phyloP scores from a whole-genome alignment of 257 asterid genomes.

The Ajuga chamaepitys region DNA sequence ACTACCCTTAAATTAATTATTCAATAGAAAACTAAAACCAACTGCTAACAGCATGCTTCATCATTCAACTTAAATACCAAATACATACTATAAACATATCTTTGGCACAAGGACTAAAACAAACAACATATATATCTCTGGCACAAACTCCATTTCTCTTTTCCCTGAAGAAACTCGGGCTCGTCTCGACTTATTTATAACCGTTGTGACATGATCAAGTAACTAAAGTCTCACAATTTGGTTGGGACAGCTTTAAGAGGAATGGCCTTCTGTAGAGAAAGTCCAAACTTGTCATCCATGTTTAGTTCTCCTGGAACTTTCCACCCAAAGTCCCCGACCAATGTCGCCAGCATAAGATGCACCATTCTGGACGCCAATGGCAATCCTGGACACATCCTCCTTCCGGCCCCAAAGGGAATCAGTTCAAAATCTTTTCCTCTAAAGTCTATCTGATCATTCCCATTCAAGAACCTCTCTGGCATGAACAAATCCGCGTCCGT shows the following conservation, averaged over 20 bases:
- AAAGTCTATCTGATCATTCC: not conserved
- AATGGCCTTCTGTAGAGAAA: constrained; percentile 24
- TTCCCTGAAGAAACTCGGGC: too few relatives aligned
- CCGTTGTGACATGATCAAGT: too few relatives aligned
- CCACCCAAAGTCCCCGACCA: constrained; percentile 28
- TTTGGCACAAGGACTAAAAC: too few relatives aligned
- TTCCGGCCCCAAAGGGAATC: constrained; percentile 29
- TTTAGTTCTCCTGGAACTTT: constrained; percentile 21
- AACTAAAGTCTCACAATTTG: too few relatives aligned
- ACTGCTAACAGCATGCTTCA: too few relatives aligned
- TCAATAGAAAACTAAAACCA: too few relatives aligned
- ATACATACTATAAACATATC: too few relatives aligned
- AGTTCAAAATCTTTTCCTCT: constrained; percentile 31
- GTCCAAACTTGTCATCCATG: constrained; percentile 27
- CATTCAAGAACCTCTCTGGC: constrained; percentile 32
- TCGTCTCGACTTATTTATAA: too few relatives aligned
- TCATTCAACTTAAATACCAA: too few relatives aligned
- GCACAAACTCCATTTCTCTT: too few relatives aligned
- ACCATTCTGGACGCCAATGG: constrained; percentile 32
- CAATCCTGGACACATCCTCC: constrained; percentile 35
- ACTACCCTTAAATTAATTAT: too few relatives aligned
- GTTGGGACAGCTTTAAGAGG: constrained; percentile 24
- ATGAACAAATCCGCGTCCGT: constrained; percentile 10
- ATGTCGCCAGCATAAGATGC: constrained; percentile 26
- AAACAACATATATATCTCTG: too few relatives aligned